These are phyloP conservation scores for Truncatella angustata DNA, from an alignment of 2,329 filamentous ascomycete genomes.

Conservation along the genomic window DNA sequence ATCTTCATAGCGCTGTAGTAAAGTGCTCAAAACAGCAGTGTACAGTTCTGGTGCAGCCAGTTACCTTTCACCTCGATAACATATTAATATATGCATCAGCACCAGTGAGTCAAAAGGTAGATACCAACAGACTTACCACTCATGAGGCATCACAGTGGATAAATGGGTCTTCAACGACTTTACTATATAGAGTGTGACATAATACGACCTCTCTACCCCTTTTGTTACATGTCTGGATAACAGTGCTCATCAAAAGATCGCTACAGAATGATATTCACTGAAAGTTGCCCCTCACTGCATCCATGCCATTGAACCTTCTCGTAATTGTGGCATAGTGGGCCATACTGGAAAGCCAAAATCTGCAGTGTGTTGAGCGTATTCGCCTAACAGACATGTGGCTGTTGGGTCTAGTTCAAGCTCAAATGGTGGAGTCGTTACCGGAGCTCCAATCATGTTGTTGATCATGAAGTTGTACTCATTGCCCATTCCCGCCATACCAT, in stretches of 20 bases:
- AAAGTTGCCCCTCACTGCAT: constrained; percentile 12
- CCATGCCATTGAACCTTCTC: constrained; percentile 9
- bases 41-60: too few relatives aligned
- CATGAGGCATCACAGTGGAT: too few relatives aligned
- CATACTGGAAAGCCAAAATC: constrained; percentile 7
- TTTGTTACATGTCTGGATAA: too few relatives aligned
- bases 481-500: constrained; percentile 17
- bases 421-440: constrained; percentile 10
- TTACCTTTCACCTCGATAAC: too few relatives aligned
- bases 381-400: not conserved
- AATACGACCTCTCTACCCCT: too few relatives aligned
- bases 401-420: constrained; percentile 10
- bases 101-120: too few relatives aligned
- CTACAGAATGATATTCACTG: constrained; percentile 2
- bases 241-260: not conserved
- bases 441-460: constrained; percentile 27
- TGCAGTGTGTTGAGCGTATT: not conserved
- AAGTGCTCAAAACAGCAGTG: too few relatives aligned
- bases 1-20: too few relatives aligned
- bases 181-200: too few relatives aligned
- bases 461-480: constrained; percentile 29
- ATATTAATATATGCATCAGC: too few relatives aligned
- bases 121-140: too few relatives aligned
- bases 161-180: too few relatives aligned
- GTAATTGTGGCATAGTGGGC: constrained; percentile 7